Percentiles rank a stretch among this genome's conserved stretches.
These are phyloP conservation scores for Aspergillus sparsus DNA, from an alignment of 495 filamentous ascomycete species.

Conservation along the genomic window DNA sequence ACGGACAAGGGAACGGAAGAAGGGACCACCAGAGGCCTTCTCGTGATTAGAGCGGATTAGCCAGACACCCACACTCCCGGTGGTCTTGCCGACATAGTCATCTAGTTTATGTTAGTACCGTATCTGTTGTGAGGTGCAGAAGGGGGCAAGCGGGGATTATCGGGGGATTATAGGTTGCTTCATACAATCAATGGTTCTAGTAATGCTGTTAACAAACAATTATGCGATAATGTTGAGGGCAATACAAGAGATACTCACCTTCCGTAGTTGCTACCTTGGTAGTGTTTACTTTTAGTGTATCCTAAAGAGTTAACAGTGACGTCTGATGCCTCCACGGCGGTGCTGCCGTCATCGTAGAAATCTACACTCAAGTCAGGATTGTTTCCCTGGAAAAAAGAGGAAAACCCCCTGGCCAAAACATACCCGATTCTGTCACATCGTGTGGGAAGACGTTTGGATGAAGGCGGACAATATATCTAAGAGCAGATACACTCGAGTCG, in stretches of 20 bases:
- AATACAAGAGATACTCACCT: neutral
- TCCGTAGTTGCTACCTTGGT: slow-evolving; percentile 15
- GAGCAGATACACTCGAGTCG: slow-evolving; percentile 1
- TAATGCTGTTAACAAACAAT: neutral
- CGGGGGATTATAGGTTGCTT: too few species aligned
- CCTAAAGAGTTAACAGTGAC: slow-evolving; percentile 2
- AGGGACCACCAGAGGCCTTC: slow-evolving; percentile 11
- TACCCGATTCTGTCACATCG: neutral
- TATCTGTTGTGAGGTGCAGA: neutral
- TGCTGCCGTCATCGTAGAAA: slow-evolving; percentile 9
- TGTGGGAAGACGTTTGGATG: slow-evolving; percentile 8
- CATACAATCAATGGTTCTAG: neutral
- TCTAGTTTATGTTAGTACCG: neutral
- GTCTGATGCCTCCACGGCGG: slow-evolving; percentile 6
- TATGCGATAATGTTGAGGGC: neutral
- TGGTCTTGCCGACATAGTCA: slow-evolving; percentile 12
- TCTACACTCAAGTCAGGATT: neutral
- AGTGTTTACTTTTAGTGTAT: slow-evolving; percentile 12
- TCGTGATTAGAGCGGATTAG: slow-evolving; percentile 14
- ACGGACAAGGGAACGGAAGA: slow-evolving; percentile 9
- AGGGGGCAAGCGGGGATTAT: neutral
- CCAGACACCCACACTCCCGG: slow-evolving; percentile 13
- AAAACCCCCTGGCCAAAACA: neutral
- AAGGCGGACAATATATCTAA: slow-evolving; percentile 8
- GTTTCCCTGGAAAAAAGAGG: neutral